Base-by-base conservation (phyloP, 129 eudicot species). In the Oenanthe sinensis region DNA sequence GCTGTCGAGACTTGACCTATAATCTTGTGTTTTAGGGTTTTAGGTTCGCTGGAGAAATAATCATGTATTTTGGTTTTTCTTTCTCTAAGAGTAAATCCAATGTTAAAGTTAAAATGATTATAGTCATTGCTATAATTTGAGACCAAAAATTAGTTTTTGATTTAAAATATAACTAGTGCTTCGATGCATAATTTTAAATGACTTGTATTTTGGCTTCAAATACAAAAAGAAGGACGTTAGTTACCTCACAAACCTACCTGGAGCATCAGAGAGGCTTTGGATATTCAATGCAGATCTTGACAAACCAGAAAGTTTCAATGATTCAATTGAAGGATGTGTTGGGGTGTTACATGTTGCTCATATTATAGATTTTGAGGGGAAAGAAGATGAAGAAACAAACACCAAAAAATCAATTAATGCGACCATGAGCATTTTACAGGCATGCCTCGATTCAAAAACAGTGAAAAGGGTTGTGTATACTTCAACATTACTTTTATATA, bases 331-430 rank as follows among this genome's bases (percentile, higher is more conserved):
- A 70, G 89, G 89, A 37, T 86, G 87, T 81, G 63, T 75, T 48
- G 89, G 87, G 6, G 81, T 86, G 5, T 86, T 86, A 33, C 89
- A 80, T 58, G 48, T 79, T 17, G 89, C 89, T 26, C 89, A 83
- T 63, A 79, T 77, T 10, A 70, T 83, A 22, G 85, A 81, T 49
- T 78, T 69, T 11, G 42, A 52, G 5, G 81, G 77, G 6, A 79
- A 58, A 75, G 85, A 77, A 83, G 12, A 81, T 10, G 87, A 81
- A 71, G 85, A 86, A 81, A 42, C 49, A 6, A 55, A 3, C 46
- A 79, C 48, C 33, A 40, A 71, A 36, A 78, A 55, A 72, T 22
- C 81, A 26, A 26, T 78, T 22, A 49, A 65, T 28, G 86, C 75
- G 1, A 19, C 75, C 20, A 52, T 60, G 49, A 81, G 84, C 46